Conservation (phyloP, 495 filamentous ascomycete species). For the Xylaria acuta region DNA sequence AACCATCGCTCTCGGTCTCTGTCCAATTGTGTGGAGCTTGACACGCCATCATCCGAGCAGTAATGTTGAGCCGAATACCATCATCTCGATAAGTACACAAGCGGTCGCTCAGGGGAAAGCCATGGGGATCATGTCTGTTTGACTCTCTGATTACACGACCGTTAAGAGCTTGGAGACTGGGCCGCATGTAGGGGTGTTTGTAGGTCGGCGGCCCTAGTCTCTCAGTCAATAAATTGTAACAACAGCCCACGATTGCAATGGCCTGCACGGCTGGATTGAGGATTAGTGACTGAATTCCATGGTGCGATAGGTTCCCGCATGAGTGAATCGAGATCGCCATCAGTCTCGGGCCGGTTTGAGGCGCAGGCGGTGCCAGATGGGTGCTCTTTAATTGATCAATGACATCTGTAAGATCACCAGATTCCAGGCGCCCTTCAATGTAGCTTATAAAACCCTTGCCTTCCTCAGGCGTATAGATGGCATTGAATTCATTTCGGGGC, state of each 20-base stretch:
- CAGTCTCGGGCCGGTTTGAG: slow-evolving; percentile 54
- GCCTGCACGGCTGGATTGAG: slow-evolving; percentile 83
- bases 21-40: slow-evolving; percentile 96
- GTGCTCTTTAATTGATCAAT: slow-evolving; percentile 50
- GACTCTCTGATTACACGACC: slow-evolving; percentile 55
- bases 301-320: slow-evolving; percentile 95
- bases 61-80: slow-evolving; percentile 89
- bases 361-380: slow-evolving; percentile 35
- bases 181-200: slow-evolving; percentile 70
- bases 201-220: slow-evolving; percentile 84
- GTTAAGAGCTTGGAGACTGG: slow-evolving; percentile 67
- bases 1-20: slow-evolving; percentile 74
- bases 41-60: slow-evolving; percentile 93
- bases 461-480: slow-evolving; percentile 53
- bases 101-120: slow-evolving; percentile 87
- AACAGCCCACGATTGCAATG: slow-evolving; percentile 95
- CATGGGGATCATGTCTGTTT: slow-evolving; percentile 76
- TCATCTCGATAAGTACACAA: slow-evolving; percentile 65
- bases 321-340: slow-evolving; percentile 96
- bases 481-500: slow-evolving; percentile 51
- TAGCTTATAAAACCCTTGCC: slow-evolving; percentile 75
- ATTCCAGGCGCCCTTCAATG: slow-evolving; percentile 62
- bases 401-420: slow-evolving; percentile 65
- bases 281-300: slow-evolving; percentile 84
- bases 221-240: slow-evolving; percentile 95